Evolutionary conservation across 2,329 filamentous ascomycete genomes (phyloP), one percentile per base, ranked within the genome.

Genomic region (Akanthomyces muscarius): DNA sequence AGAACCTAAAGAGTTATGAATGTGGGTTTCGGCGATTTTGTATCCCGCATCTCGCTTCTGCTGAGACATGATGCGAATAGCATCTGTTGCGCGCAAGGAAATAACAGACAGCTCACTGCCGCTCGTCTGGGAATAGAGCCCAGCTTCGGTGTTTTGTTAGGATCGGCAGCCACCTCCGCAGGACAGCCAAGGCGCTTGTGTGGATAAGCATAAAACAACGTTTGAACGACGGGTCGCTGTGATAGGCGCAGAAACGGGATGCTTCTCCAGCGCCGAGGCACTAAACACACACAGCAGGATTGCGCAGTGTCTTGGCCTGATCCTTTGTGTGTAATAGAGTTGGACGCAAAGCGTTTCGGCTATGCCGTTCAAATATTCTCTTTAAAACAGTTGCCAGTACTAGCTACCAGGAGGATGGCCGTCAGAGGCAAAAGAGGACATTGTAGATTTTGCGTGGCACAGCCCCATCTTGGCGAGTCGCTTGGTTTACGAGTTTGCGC

Each of bases 171-270:
- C 44, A 59, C 23, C 47, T 42, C 36, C 11, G 16, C 47, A 21
- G 41, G 28, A 8, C 0, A 23, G 56, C 57, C 57, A 60, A 60
- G 57, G 36, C 47, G 47, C 57, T 60, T 44, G 25, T 52, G 57
- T 60, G 57, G 57, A 44, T 60, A 60, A 60, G 57, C 57, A 60
- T 60, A 60, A 52, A 23, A 30, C 25, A 30, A 36, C 25, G 47
- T 52, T 52, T 60, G 42, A 60, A 60, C 36, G 33, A 42, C 42
- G 47, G 36, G 52, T 42, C 36, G 30, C 18, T 10, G 18, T 51
- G 47, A 60, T 60, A 52, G 47, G 57, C 25, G 14, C 54, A 59
- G n/a, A 18, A 6, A 10, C 47, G 41, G 36, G 23, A 7, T 57
- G 13, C 13, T 28, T 36, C 36, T 47, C 42, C 41, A 33, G 21